Conservation (phyloP, 78 protist species). For the Monocercomonoides exilis region DNA sequence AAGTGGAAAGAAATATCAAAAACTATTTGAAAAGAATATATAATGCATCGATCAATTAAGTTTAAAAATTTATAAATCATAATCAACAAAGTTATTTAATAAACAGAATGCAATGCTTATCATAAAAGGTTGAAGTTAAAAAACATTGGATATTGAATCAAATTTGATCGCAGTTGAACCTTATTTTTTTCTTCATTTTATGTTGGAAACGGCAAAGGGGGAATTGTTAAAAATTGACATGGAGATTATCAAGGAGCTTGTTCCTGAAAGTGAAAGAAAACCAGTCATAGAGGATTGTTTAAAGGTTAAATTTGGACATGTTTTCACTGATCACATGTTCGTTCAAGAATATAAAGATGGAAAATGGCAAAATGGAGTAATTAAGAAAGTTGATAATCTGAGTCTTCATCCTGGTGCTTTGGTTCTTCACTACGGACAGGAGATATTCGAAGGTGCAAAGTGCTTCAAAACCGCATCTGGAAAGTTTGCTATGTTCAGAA, state of each 20-base stretch:
- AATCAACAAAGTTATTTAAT: too few relatives aligned
- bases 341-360: not conserved
- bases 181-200: too few relatives aligned
- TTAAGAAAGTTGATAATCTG: constrained; percentile 23
- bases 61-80: too few relatives aligned
- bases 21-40: too few relatives aligned
- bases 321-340: constrained; percentile 12
- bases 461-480: constrained; percentile 8
- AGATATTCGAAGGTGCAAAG: constrained; percentile 43
- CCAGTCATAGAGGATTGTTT: not conserved
- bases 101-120: too few relatives aligned
- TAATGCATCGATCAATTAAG: too few relatives aligned
- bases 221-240: too few relatives aligned
- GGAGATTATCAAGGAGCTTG: not conserved
- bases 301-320: not conserved
- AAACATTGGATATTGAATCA: too few relatives aligned
- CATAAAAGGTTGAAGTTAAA: too few relatives aligned
- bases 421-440: constrained; percentile 32
- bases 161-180: too few relatives aligned
- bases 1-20: too few relatives aligned
- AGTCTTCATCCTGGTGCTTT: constrained; percentile 27
- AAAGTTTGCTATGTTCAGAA: constrained; percentile 26
- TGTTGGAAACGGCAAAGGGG: too few relatives aligned
- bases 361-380: not conserved
- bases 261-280: not conserved